Percentiles rank a stretch among this genome's conserved stretches.
phyloP scores from a whole-genome alignment of 129 eudicot species.

The Sambucus nigra region DNA sequence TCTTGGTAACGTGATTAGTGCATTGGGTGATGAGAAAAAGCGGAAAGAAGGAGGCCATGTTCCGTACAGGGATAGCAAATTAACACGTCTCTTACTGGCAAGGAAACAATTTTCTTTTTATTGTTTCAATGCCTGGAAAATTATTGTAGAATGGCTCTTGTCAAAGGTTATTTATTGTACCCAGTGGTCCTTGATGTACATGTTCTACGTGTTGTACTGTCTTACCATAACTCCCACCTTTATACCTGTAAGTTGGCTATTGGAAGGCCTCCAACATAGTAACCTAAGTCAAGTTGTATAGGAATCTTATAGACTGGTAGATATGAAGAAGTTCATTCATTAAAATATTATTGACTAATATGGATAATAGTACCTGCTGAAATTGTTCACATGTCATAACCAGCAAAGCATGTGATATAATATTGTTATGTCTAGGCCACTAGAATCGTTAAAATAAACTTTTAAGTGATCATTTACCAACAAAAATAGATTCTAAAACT shows the following conservation, averaged over 20 bases:
- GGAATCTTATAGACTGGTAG: background rate
- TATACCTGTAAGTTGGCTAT: too few relatives aligned
- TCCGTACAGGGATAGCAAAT: constrained; percentile 92
- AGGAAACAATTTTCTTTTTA: constrained; percentile 1
- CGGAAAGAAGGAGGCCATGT: constrained; percentile 97
- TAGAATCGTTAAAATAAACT: background rate
- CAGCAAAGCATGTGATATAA: background rate
- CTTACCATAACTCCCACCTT: too few relatives aligned
- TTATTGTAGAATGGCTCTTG: too few relatives aligned
- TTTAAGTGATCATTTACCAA: too few relatives aligned
- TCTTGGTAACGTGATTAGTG: constrained; percentile 97
- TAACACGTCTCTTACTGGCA: constrained; percentile 90
- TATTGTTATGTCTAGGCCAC: background rate
- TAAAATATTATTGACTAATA: too few relatives aligned
- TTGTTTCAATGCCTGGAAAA: background rate
- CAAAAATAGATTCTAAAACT: too few relatives aligned
- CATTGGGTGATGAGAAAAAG: constrained; percentile 95
- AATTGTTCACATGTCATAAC: background rate
- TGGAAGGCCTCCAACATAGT: too few relatives aligned
- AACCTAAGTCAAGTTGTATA: too few relatives aligned
- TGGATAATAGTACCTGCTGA: too few relatives aligned
- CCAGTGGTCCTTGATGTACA: too few relatives aligned
- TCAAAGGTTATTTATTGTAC: background rate
- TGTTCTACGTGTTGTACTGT: too few relatives aligned
- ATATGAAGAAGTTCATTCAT: too few relatives aligned